A percentile compares a stretch with the other conserved stretches of the same genome.
phyloP scores from a whole-genome alignment of 768 basidiomycete genomes.

The Psilocybe cubensis region DNA sequence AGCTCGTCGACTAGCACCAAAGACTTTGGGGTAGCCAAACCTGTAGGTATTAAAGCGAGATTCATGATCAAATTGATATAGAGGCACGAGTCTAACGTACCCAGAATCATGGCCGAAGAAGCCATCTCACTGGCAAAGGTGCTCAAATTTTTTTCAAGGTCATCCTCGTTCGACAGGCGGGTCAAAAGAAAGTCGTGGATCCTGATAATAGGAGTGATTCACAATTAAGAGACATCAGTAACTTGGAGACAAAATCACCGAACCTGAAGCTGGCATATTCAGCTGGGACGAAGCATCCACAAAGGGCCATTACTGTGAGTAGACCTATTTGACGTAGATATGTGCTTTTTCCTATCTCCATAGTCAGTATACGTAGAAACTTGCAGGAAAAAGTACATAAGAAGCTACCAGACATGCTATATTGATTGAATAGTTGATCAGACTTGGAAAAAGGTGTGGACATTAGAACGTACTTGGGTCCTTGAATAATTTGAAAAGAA shows the following conservation, averaged over 20 bases:
- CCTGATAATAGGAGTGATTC: conserved; percentile 34
- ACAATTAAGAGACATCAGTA: background rate
- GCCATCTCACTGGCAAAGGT: conserved; percentile 98
- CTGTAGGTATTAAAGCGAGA: conserved; percentile 33
- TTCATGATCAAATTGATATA: background rate
- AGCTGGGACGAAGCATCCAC: conserved; percentile 91
- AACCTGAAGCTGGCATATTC: conserved; percentile 91
- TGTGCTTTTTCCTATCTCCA: conserved; percentile 79
- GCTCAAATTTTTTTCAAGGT: conserved; percentile 86
- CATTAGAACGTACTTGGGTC: conserved; percentile 69
- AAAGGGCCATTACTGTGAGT: conserved; percentile 84
- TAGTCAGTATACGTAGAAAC: background rate
- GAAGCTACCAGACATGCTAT: conserved; percentile 48
- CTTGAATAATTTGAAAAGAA: conserved; percentile 90
- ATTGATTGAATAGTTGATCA: too few species aligned
- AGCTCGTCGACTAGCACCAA: conserved; percentile 93
- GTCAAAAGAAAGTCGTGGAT: conserved; percentile 85
- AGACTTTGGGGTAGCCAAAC: conserved; percentile 68
- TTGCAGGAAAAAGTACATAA: background rate
- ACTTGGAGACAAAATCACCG: background rate
- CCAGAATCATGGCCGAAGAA: conserved; percentile 88
- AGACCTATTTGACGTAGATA: conserved; percentile 89
- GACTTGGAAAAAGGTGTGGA: background rate
- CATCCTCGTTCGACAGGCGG: conserved; percentile 92
- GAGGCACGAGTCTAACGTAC: conserved; percentile 35